Percentiles rank a stretch among this genome's conserved stretches.
These are phyloP conservation scores for Epichloe typhina DNA, from an alignment of 2,329 filamentous ascomycete species.

Conservation along the genomic window DNA sequence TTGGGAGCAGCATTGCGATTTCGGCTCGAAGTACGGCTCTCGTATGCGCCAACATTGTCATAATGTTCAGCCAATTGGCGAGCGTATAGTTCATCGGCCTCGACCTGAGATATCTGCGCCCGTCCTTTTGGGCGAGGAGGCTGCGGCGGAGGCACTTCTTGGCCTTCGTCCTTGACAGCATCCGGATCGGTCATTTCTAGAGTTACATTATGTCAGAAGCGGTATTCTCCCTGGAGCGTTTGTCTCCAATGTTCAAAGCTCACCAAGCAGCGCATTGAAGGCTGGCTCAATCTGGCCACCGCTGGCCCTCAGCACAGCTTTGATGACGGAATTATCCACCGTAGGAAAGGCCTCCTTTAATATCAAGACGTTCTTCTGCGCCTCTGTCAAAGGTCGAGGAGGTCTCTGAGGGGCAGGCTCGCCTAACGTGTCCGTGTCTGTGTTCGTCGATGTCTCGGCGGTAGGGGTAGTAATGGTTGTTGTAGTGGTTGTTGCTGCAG, in stretches of 20 bases:
- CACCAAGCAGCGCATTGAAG: conserved; percentile 86
- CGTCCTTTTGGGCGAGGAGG: conserved; percentile 61
- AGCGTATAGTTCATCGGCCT: conserved; percentile 83
- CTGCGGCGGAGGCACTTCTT: conserved; percentile 53
- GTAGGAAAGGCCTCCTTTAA: conserved; percentile 87
- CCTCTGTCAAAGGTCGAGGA: conserved; percentile 66
- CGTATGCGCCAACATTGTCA: conserved; percentile 48
- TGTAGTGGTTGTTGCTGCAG: conserved; percentile 2
- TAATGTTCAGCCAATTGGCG: conserved; percentile 90
- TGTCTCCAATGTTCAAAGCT: conserved; percentile 1
- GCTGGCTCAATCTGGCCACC: conserved; percentile 80
- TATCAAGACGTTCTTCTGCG: conserved; percentile 75
- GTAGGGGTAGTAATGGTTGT: conserved; percentile 13
- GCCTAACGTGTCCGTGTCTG: background rate
- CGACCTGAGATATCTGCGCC: conserved; percentile 63
- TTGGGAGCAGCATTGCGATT: conserved; percentile 26
- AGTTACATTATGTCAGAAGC: background rate
- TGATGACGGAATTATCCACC: conserved; percentile 70
- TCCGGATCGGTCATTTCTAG: conserved; percentile 70
- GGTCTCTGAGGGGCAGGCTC: conserved; percentile 61
- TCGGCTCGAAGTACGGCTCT: conserved; percentile 39
- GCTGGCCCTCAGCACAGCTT: conserved; percentile 77
- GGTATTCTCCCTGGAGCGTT: background rate
- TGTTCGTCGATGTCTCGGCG: conserved; percentile 16
- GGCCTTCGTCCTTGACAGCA: conserved; percentile 41